Percentiles rank a stretch among this genome's conserved stretches.
These are phyloP conservation scores for Penicillium griseofulvum DNA, from an alignment of 2,329 filamentous ascomycete species.

Conservation along the genomic window DNA sequence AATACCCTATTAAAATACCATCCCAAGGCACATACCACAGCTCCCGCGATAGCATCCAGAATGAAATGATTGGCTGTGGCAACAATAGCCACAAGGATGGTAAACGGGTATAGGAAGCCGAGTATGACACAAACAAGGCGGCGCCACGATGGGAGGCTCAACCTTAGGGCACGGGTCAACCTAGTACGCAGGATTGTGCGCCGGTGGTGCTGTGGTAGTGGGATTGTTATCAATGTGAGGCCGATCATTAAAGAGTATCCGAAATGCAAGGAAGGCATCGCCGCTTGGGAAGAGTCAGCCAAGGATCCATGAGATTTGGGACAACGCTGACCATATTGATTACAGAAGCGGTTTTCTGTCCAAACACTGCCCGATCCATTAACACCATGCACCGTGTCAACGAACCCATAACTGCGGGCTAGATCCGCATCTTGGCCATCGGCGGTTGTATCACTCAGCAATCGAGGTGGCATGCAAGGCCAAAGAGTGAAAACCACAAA, in stretches of 20 bases:
- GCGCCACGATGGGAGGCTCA: conserved; percentile 49
- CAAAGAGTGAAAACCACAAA: conserved; percentile 60
- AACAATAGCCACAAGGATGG: conserved; percentile 66
- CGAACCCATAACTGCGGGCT: conserved; percentile 59
- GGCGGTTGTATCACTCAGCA: conserved; percentile 55
- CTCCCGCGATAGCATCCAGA: conserved; percentile 68
- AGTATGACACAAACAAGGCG: conserved; percentile 51
- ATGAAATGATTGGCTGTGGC: conserved; percentile 72
- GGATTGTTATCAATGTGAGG: conserved; percentile 65
- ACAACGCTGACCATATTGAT: conserved; percentile 62
- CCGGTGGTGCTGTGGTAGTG: conserved; percentile 55
- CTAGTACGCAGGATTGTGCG: conserved; percentile 35
- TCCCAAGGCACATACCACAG: conserved; percentile 61
- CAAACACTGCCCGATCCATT: conserved; percentile 65
- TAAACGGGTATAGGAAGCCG: conserved; percentile 62
- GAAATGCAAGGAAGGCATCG: conserved; percentile 74
- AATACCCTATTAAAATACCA: conserved; percentile 58
- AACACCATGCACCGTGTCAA: conserved; percentile 58
- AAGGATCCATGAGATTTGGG: background rate
- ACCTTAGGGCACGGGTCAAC: conserved; percentile 35
- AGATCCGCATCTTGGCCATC: conserved; percentile 56
- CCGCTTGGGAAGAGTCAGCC: conserved; percentile 47
- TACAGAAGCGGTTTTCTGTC: conserved; percentile 71
- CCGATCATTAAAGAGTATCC: conserved; percentile 73
- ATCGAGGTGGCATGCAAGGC: conserved; percentile 61